Evolutionary conservation across 257 asterid genomes (phyloP), one percentile per base, ranked within the genome.

Genomic region (Knoxia roxburghii): DNA sequence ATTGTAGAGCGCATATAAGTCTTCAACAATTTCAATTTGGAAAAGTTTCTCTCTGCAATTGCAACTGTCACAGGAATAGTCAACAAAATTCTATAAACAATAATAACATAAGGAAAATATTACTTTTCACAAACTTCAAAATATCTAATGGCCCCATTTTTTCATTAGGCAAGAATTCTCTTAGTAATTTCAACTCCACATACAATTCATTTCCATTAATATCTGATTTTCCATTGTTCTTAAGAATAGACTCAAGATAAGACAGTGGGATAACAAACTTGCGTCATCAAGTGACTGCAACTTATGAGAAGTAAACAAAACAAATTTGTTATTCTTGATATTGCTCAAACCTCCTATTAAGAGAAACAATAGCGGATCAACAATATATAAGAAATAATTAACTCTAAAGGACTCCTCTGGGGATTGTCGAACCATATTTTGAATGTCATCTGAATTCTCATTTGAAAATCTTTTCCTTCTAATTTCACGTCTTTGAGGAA

Each of bases 41-140:
- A n/a, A n/a, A n/a, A n/a, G n/a, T n/a, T n/a, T n/a, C 61, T 10
- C 3, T 55, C 30, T 30, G 24, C 30, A 30, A 11, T 17, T 55
- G 61, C 61, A 55, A 21, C 61, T n/a, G 61, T 55, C 32, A 55
- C 29, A 15, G 0, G 33, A 55, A 55, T 55, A n/a, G 35, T 55
- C 61, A 55, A 55, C n/a, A 55, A 8, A 55, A 55, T 55, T 55
- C 29, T 55, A 24, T 20, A 55, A 55, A 13, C 61, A 55, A 55
- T 26, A 13, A 13, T 6, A n/a, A 17, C 5, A 26, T 10, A 14
- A 24, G 61, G 61, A n/a, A 20, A 24, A 0, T 2, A n/a, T 10
- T 0, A 20, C 30, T 0, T n/a, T 55, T 55, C 32, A n/a, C n/a
- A n/a, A n/a, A n/a, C n/a, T n/a, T n/a, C n/a, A n/a, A n/a, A n/a